Evolutionary conservation across 2,329 filamentous ascomycete species (phyloP), one percentile per base, ranked within the genome.

Genomic region (Aureobasidium sp.): DNA sequence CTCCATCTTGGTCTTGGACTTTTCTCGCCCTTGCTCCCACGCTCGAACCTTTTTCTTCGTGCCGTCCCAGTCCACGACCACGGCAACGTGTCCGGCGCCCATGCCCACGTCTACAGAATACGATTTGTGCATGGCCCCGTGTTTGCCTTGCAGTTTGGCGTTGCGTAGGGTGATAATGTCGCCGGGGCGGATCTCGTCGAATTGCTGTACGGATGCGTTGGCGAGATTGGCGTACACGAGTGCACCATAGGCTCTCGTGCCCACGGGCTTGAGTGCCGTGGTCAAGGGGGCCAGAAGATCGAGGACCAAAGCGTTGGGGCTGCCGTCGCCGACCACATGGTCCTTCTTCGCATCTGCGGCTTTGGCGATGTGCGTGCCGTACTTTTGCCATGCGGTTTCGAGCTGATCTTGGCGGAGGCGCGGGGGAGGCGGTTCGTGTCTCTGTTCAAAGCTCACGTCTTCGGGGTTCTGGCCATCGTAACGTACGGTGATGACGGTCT

Each of bases 61-160:
- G 3, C 94, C 94, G 73, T 99, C 94, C 94, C 94, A 99, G 73
- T 99, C 94, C 11, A 91, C 84, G 4, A 99, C 93, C 2, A 99
- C 79, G 2, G 84, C 94, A 0, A 97, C 93, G 70, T 99, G 94
- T 66, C 93, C 82, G 7, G 64, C 40, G 1, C 60, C 59, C 72
- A 90, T 94, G 66, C 91, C 92, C 1, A 97, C 90, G 68, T 99
- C 94, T 58, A 85, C 79, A 53, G 82, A 87, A 74, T 99, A 99
- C 74, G 97, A 97, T 67, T 90, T 88, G 72, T 97, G 92, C 89
- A 99, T 92, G 5, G 91, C 84, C 1, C 94, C 94, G 68, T 93
- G 90, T 74, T 97, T 96, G 63, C 94, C 94, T 75, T 97, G 91
- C 77, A 99, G 97, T 67, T 87, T 89, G 42, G 92, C 89, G 69